Base-by-base conservation (phyloP, 176 grass and related monocot genomes). In the Elymus sibiricus region DNA sequence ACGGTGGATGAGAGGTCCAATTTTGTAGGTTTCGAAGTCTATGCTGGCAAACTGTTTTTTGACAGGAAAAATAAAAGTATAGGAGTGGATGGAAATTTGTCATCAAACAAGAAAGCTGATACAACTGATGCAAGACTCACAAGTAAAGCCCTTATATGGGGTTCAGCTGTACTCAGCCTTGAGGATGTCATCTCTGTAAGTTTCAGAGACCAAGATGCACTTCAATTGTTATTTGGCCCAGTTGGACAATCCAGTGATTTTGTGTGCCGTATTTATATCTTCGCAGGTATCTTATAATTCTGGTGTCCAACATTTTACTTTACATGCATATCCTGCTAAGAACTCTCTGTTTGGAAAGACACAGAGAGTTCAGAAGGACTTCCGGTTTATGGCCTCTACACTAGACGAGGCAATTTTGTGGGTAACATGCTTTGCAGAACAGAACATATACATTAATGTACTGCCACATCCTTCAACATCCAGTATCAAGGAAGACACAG, bases 121-220 rank as follows among this genome's bases (percentile, higher is more conserved):
- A 64, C 81, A 60, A 43, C 86, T 76, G 83, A 95, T 80, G 84
- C 92, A 74, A 96, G 87, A 78, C 92, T 99, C 76, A 99, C 94
- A 81, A 99, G 97, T 89, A 95, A 96, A 89, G 85, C 88, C 83
- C 87, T 99, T n/a, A 83, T 92, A n/a, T 94, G 97, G 92, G 97
- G 94, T 74, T 91, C 90, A 47, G 79, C 81, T 88, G n/a, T 96
- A 43, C 94, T 99, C 69, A 66, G 73, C 64, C 88, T 99, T 78
- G 85, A 95, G n/a, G 94, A 99, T 47, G 87, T 96, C 12, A 38
- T 96, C 75, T 95, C 97, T 91, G 97, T 99, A 94, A 95, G 97
- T 95, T 70, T 87, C 46, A 46, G 66, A 82, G 31, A 61, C 53
- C 65, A 26, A 40, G 10, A 69, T 70, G 60, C 64, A 24, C 31